phyloP scores from a whole-genome alignment of 108 stramenopile species.

The Nitzschia inconspicua region DNA sequence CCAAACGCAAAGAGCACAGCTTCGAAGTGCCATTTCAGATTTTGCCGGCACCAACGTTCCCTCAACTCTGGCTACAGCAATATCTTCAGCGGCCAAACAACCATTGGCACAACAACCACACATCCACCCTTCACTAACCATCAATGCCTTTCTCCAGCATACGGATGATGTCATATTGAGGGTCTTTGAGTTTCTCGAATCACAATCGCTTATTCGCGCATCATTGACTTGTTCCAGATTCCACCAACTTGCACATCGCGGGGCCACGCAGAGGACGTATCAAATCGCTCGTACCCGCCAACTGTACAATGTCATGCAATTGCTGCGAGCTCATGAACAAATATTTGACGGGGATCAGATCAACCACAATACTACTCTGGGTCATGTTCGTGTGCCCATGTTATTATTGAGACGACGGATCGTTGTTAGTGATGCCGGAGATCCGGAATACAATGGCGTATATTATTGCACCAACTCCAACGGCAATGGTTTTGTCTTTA shows the following conservation, averaged over 20 bases:
- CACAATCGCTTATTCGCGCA: constrained; percentile 54
- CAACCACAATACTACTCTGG: background rate
- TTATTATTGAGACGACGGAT: constrained; percentile 53
- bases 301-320: constrained; percentile 57
- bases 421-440: constrained; percentile 54
- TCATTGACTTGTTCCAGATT: constrained; percentile 63
- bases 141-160: constrained; percentile 50
- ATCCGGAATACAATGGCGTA: constrained; percentile 79
- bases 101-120: constrained; percentile 1
- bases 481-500: constrained; percentile 60
- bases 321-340: constrained; percentile 72
- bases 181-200: constrained; percentile 68
- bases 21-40: too few relatives aligned
- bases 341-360: constrained; percentile 43
- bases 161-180: constrained; percentile 72
- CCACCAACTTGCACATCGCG: constrained; percentile 44
- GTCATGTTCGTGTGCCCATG: constrained; percentile 61
- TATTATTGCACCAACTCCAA: constrained; percentile 78
- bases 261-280: constrained; percentile 54
- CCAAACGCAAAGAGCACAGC: too few relatives aligned
- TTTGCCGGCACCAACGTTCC: too few relatives aligned
- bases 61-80: background rate
- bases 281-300: constrained; percentile 46
- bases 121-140: background rate
- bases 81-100: background rate